Percentiles rank a stretch among this genome's conserved stretches.
Conservation (phyloP, 2,329 filamentous ascomycete species). For the Cadophora luteo-olivacea region DNA sequence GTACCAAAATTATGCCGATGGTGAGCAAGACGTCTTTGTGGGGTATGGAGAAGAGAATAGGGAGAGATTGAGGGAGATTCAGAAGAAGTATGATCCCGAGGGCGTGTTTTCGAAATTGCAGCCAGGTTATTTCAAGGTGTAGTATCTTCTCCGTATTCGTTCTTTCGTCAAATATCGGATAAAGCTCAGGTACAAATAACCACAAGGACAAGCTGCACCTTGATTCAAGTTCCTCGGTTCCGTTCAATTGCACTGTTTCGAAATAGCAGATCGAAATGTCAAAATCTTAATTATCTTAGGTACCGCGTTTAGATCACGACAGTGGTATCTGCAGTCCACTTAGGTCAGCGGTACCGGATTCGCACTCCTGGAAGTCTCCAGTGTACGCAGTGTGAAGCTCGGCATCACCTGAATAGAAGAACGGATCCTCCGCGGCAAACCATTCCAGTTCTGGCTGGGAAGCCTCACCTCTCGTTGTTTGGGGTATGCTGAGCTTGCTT, state of each 20-base stretch:
- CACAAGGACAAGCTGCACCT: not conserved
- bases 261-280: no score
- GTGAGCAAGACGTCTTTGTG: slow-evolving; percentile 26
- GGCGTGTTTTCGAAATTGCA: slow-evolving; percentile 17
- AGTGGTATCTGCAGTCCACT: no score
- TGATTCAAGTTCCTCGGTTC: no score
- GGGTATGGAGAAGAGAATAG: slow-evolving; percentile 23
- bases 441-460: not conserved
- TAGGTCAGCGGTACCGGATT: not conserved
- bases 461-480: not conserved
- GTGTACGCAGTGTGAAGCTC: not conserved
- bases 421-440: no score
- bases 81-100: slow-evolving; percentile 26
- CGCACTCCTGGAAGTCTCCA: not conserved
- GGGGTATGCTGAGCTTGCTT: not conserved
- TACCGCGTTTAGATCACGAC: no score
- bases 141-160: not conserved
- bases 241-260: no score
- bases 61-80: slow-evolving; percentile 23
- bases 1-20: slow-evolving; percentile 30
- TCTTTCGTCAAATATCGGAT: not conserved
- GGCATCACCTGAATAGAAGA: not conserved
- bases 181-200: not conserved
- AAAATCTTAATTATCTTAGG: no score
- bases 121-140: slow-evolving; percentile 27